A percentile compares a stretch with the other conserved stretches of the same genome.
Evolutionary conservation across 345 rosid genomes (phyloP).

Genomic region (Melaleuca alternifolia): DNA sequence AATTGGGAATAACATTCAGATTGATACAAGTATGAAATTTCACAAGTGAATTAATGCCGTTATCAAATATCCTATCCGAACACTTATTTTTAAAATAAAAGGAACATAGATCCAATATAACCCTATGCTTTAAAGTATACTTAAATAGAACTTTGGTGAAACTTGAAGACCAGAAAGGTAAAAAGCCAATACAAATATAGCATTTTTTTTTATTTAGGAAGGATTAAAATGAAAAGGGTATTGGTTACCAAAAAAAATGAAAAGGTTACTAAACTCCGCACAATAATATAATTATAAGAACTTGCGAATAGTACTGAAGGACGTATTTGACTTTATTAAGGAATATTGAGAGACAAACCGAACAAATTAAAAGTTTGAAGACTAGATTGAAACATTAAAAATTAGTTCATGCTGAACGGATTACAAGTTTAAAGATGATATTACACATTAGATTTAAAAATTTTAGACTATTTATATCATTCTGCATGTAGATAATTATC

Average conservation of each 20-base stretch:
- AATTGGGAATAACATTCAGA: not conserved
- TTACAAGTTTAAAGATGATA: not conserved
- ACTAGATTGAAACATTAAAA: no score
- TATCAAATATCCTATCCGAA: not conserved
- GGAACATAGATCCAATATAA: not conserved
- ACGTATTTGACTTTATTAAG: not conserved
- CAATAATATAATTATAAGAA: not conserved
- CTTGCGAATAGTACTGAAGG: not conserved
- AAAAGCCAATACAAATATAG: not conserved
- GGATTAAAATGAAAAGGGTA: not conserved
- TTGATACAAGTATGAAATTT: not conserved
- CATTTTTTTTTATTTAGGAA: not conserved
- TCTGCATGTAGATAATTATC: not conserved
- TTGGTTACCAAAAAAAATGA: no score
- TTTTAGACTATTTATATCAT: not conserved
- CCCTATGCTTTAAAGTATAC: not conserved
- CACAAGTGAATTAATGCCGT: not conserved
- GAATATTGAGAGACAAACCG: rapidly evolving
- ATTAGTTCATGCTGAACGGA: not conserved
- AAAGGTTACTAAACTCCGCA: not conserved
- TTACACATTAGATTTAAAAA: not conserved
- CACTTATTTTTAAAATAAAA: not conserved
- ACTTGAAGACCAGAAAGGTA: not conserved
- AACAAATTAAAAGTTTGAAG: not conserved
- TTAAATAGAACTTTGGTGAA: not conserved